These are phyloP conservation scores for Pinus taeda DNA, from an alignment of 75 land plant genomes.

Conservation along the genomic window DNA sequence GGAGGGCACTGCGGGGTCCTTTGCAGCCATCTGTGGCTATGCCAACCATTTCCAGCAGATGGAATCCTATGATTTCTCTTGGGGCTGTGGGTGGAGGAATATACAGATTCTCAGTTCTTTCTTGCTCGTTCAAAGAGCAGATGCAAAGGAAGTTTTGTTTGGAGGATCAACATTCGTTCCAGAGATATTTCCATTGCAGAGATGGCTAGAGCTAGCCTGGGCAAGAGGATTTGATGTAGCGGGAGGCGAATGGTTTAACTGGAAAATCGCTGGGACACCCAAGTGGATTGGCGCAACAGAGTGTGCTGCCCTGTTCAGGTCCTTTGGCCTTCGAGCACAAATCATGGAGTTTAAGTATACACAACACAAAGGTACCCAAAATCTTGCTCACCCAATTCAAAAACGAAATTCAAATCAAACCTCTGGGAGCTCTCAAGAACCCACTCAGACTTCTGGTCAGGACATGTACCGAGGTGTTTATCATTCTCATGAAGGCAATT, in stretches of 20 bases:
- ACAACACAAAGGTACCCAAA: neutral
- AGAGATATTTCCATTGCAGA: constrained; percentile 18
- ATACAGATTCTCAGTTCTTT: constrained; percentile 17
- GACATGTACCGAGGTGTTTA: neutral
- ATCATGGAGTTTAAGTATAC: constrained; percentile 19
- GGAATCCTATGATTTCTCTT: neutral
- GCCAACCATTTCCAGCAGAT: constrained; percentile 19
- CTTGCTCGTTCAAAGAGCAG: neutral
- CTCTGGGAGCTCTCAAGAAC: neutral
- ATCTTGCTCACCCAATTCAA: neutral
- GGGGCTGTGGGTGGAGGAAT: constrained; percentile 34
- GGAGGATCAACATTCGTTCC: constrained; percentile 25
- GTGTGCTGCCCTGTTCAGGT: constrained; percentile 28
- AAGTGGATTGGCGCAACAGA: constrained; percentile 41
- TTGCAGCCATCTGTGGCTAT: constrained; percentile 8
- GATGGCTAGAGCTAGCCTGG: constrained; percentile 37
- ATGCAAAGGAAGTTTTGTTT: constrained; percentile 6
- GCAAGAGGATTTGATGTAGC: constrained; percentile 18
- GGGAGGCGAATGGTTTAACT: constrained; percentile 22
- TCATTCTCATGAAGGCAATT: neutral
- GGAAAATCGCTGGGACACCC: constrained; percentile 25
- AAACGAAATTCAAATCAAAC: neutral
- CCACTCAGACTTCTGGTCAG: neutral
- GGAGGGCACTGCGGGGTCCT: neutral
- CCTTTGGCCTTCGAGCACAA: constrained; percentile 26